A percentile compares a stretch with the other conserved stretches of the same genome.
Conservation (phyloP, 176 grass and related monocot genomes). For the Lolium multiflorum region DNA sequence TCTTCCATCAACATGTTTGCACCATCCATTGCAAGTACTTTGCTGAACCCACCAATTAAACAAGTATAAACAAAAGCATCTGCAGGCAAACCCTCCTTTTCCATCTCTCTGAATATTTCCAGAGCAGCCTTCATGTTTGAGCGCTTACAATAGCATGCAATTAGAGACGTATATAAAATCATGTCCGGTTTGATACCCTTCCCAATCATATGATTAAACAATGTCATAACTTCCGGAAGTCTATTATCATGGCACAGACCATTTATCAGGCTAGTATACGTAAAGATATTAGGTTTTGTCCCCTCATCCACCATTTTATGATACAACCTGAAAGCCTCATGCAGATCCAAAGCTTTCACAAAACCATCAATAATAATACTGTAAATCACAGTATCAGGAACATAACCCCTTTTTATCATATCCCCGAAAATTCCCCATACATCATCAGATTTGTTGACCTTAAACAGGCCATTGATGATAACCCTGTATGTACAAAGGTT, state of each 20-base stretch:
- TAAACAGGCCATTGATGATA: constrained; percentile 75
- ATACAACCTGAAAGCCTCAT: constrained; percentile 60
- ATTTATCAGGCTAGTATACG: constrained; percentile 68
- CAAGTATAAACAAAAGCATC: constrained; percentile 75
- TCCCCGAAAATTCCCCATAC: constrained; percentile 64
- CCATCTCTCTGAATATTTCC: constrained; percentile 62
- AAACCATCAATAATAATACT: constrained; percentile 76
- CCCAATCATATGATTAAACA: constrained; percentile 53
- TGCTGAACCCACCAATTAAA: constrained; percentile 66
- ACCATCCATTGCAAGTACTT: constrained; percentile 67
- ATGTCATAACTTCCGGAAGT: constrained; percentile 41
- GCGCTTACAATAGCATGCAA: constrained; percentile 63
- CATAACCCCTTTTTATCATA: constrained; percentile 77
- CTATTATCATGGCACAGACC: constrained; percentile 56
- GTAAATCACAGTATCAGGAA: constrained; percentile 69
- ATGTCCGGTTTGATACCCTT: constrained; percentile 52
- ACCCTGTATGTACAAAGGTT: constrained; percentile 71
- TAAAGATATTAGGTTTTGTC: constrained; percentile 54
- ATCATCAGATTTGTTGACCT: constrained; percentile 45
- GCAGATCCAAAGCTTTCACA: constrained; percentile 66
- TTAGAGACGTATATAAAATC: constrained; percentile 66
- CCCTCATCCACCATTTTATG: constrained; percentile 55
- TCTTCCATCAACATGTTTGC: constrained; percentile 56
- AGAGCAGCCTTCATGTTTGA: constrained; percentile 63
- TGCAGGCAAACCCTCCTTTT: constrained; percentile 37